Percentiles rank a stretch among this genome's conserved stretches.
These are phyloP conservation scores for Penicillium paneum DNA, from an alignment of 2,329 filamentous ascomycete genomes.

Conservation along the genomic window DNA sequence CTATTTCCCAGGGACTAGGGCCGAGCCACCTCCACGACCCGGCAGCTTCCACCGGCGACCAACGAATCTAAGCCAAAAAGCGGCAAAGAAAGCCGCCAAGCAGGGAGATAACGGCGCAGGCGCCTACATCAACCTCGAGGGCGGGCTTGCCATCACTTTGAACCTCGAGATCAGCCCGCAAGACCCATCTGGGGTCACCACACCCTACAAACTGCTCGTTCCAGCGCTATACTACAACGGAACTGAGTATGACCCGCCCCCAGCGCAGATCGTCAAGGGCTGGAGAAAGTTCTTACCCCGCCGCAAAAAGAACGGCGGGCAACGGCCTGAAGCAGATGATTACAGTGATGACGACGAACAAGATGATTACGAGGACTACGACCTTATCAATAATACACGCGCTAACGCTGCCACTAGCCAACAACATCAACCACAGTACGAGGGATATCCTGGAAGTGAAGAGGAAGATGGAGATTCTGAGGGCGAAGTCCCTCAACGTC, in stretches of 20 bases:
- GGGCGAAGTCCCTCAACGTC: constrained; percentile 16
- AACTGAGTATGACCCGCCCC: constrained; percentile 37
- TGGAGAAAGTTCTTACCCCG: constrained; percentile 41
- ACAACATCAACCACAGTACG: constrained; percentile 15
- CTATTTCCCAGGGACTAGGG: constrained; percentile 29
- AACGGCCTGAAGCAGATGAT: constrained; percentile 13
- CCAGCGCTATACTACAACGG: constrained; percentile 65
- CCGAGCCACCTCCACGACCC: constrained; percentile 30
- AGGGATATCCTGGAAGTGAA: constrained; percentile 22
- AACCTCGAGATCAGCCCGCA: constrained; percentile 85
- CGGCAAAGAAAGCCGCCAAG: constrained; percentile 57
- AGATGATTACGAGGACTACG: constrained; percentile 25
- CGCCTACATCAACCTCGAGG: constrained; percentile 68
- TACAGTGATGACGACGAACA: constrained; percentile 18
- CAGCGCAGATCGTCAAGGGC: constrained; percentile 35
- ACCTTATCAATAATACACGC: constrained; percentile 25
- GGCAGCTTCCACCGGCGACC: constrained; percentile 64
- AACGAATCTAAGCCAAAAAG: constrained; percentile 64
- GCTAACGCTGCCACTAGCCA: constrained; percentile 21
- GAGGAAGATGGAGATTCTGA: constrained; percentile 19
- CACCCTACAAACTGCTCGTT: constrained; percentile 80
- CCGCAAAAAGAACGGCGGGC: constrained; percentile 24
- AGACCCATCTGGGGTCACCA: constrained; percentile 83
- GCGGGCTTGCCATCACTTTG: constrained; percentile 78
- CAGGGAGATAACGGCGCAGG: constrained; percentile 51